Evolutionary conservation across 179 eudicot species (phyloP).

Genomic region (Pouteria campechiana): DNA sequence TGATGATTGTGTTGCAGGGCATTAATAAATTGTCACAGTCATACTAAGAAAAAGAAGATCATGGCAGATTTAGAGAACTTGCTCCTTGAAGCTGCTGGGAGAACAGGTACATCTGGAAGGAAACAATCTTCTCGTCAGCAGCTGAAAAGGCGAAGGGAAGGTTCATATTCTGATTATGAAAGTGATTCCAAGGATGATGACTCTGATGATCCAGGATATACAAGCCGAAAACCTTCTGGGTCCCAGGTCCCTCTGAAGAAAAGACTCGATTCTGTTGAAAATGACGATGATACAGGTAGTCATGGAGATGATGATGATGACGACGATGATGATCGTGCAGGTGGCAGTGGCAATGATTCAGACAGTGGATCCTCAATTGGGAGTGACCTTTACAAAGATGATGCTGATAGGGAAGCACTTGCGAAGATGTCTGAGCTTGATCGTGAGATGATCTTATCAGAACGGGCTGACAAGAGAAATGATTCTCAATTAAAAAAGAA

Average conservation of each 20-base stretch:
- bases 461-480: slow-evolving; percentile 52
- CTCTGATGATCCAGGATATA: slow-evolving; percentile 72
- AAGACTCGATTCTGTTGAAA: slow-evolving; percentile 55
- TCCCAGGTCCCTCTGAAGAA: slow-evolving; percentile 85
- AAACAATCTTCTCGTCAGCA: slow-evolving; percentile 56
- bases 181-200: slow-evolving; percentile 83
- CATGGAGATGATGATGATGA: slow-evolving; percentile 50
- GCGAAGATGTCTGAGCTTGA: slow-evolving; percentile 77
- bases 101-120: slow-evolving; percentile 58
- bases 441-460: slow-evolving; percentile 70
- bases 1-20: no score
- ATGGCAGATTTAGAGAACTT: slow-evolving; percentile 84
- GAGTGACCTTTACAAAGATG: slow-evolving; percentile 81
- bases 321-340: slow-evolving; percentile 42
- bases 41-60: no score
- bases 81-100: slow-evolving; percentile 96
- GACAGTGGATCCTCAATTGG: no score
- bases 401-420: slow-evolving; percentile 64
- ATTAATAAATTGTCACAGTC: no score
- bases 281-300: slow-evolving; percentile 57
- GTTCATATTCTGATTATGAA: slow-evolving; percentile 79
- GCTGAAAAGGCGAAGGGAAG: slow-evolving; percentile 54
- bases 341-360: slow-evolving; percentile 61
- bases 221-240: slow-evolving; percentile 57
- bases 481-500: slow-evolving; percentile 62